These are phyloP conservation scores for Russula vinacea DNA, from an alignment of 768 basidiomycete genomes.

Conservation along the genomic window DNA sequence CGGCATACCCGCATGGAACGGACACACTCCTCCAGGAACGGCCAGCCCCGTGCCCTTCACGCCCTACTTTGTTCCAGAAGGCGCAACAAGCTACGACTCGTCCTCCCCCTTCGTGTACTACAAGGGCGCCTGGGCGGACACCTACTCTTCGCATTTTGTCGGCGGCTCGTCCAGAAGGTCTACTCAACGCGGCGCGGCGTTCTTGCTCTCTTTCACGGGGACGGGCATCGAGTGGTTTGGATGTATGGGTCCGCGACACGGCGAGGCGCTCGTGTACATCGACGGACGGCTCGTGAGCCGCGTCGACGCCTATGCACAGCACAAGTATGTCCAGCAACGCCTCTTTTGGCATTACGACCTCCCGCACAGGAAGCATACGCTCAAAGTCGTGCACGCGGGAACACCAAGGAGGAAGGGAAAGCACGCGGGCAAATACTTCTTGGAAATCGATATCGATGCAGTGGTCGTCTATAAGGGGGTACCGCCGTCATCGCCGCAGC, in stretches of 20 bases:
- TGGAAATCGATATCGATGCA: constrained; percentile 56
- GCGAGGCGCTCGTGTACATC: constrained; percentile 54
- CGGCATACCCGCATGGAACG: constrained; percentile 64
- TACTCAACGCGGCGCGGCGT: constrained; percentile 45
- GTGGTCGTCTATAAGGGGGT: constrained; percentile 57
- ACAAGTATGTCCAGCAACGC: constrained; percentile 53
- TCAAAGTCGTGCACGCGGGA: constrained; percentile 61
- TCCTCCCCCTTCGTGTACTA: constrained; percentile 64
- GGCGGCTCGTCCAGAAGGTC: constrained; percentile 53
- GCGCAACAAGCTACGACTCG: constrained; percentile 68
- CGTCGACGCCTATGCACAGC: constrained; percentile 46
- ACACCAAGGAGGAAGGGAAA: constrained; percentile 39
- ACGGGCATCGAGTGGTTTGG: constrained; percentile 81
- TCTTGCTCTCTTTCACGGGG: constrained; percentile 62
- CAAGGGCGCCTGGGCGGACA: constrained; percentile 55
- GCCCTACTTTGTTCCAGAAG: constrained; percentile 72
- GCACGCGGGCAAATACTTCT: constrained; percentile 29
- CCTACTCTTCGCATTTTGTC: constrained; percentile 51
- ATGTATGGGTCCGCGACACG: constrained; percentile 50
- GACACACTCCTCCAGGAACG: constrained; percentile 52
- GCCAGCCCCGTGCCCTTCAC: constrained; percentile 48
- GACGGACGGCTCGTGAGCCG: constrained; percentile 48
- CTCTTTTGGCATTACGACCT: constrained; percentile 61
- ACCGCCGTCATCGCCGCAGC: neutral
- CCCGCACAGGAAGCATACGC: constrained; percentile 49